phyloP scores from a whole-genome alignment of 495 filamentous ascomycete genomes.

The Penicillium arizonense region DNA sequence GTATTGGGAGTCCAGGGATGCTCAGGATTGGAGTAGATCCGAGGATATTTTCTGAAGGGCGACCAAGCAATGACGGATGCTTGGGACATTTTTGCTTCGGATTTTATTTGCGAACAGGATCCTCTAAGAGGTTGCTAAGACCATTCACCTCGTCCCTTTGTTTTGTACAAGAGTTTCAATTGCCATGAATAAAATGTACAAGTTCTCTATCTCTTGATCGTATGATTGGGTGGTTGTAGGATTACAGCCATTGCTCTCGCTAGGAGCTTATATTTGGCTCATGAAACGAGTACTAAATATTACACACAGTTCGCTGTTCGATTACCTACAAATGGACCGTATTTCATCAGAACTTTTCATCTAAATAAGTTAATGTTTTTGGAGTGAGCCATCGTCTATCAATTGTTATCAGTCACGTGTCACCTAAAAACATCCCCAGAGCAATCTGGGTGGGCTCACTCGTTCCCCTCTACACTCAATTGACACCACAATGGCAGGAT shows the following conservation, averaged over 20 bases:
- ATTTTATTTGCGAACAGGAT: neutral
- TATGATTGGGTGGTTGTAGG: no score
- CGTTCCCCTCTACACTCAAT: slow-evolving; percentile 9
- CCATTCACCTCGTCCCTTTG: neutral
- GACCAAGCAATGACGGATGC: no score
- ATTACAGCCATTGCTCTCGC: no score
- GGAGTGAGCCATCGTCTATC: neutral
- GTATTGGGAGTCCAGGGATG: slow-evolving; percentile 71
- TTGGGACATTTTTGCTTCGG: neutral
- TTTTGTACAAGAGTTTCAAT: slow-evolving; percentile 17
- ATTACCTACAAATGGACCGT: no score
- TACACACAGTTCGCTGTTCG: no score
- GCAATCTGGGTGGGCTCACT: slow-evolving; percentile 5
- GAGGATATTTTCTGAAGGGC: slow-evolving; percentile 61
- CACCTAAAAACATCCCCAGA: slow-evolving; percentile 10
- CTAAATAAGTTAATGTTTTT: no score
- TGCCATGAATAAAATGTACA: slow-evolving; percentile 18
- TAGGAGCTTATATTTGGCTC: no score
- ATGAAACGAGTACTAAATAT: no score
- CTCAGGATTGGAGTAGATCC: slow-evolving; percentile 51
- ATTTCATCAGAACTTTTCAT: no score
- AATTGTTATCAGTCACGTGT: slow-evolving; percentile 7
- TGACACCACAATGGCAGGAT: slow-evolving; percentile 37
- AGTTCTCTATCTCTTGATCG: slow-evolving; percentile 1
- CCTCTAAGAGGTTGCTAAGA: no score